phyloP scores from a whole-genome alignment of 2,329 filamentous ascomycete genomes.

The Aspergillus proliferans region DNA sequence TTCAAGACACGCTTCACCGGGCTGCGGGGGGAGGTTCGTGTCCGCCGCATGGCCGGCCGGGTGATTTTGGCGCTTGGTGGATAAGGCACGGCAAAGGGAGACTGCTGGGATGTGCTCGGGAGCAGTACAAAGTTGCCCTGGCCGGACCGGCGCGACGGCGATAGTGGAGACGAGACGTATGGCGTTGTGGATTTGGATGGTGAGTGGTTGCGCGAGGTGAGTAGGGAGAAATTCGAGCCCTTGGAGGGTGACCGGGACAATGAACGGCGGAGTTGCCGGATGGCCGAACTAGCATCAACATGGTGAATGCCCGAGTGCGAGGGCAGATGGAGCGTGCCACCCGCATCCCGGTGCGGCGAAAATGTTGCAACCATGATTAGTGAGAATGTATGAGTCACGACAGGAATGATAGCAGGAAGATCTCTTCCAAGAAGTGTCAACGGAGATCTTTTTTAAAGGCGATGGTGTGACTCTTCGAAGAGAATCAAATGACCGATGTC shows the following conservation, averaged over 20 bases:
- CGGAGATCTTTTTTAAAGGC: background rate
- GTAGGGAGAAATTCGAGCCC: slow-evolving; percentile 60
- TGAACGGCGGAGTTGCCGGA: slow-evolving; percentile 77
- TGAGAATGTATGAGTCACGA: background rate
- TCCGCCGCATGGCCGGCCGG: slow-evolving; percentile 38
- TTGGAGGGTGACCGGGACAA: slow-evolving; percentile 92
- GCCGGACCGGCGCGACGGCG: slow-evolving; percentile 50
- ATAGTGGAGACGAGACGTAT: slow-evolving; percentile 49
- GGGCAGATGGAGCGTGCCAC: slow-evolving; percentile 76
- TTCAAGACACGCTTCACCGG: slow-evolving; percentile 72
- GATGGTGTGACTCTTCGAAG: background rate
- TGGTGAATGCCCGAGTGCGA: slow-evolving; percentile 79
- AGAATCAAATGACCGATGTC: too few species aligned
- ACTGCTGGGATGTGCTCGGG: slow-evolving; percentile 39
- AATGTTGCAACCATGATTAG: slow-evolving; percentile 42
- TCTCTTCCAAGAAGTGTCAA: background rate
- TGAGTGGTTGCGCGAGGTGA: slow-evolving; percentile 44
- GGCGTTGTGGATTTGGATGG: slow-evolving; percentile 45
- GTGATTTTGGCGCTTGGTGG: slow-evolving; percentile 59
- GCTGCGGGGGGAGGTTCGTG: slow-evolving; percentile 69
- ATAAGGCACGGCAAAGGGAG: slow-evolving; percentile 59
- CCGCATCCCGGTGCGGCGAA: slow-evolving; percentile 47
- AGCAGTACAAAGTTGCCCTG: slow-evolving; percentile 50
- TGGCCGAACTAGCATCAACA: slow-evolving; percentile 74
- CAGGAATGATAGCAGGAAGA: background rate